phyloP scores from a whole-genome alignment of 208 protist species.

The Leishmania amazonensis region DNA sequence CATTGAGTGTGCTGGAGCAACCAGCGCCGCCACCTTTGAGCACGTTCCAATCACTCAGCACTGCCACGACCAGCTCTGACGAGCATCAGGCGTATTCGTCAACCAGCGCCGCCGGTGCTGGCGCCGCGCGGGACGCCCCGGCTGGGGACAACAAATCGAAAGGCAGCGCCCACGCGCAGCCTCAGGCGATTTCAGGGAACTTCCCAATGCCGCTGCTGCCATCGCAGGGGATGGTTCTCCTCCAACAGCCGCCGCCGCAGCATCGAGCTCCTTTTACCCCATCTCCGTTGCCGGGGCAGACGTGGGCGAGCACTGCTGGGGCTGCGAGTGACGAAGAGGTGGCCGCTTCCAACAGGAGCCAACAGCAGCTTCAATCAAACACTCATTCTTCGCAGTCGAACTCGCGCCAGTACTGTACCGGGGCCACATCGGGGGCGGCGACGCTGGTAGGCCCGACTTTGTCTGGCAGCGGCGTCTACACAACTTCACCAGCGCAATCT shows the following conservation, averaged over 20 bases:
- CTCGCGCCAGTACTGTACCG: neutral
- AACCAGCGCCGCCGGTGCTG: neutral
- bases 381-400: neutral
- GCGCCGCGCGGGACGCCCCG: neutral
- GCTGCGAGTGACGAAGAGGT: neutral
- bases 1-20: neutral
- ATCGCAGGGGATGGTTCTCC: neutral
- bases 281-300: neutral
- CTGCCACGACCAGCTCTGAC: neutral
- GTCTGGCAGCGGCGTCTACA: conserved; percentile 1
- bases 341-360: neutral
- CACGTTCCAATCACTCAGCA: neutral
- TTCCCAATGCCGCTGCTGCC: neutral
- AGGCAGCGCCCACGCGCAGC: neutral
- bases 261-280: neutral
- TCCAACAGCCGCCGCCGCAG: neutral
- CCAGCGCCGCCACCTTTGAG: neutral
- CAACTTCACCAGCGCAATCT: neutral
- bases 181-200: neutral
- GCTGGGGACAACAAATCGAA: neutral
- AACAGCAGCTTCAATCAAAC: neutral
- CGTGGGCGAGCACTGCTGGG: neutral
- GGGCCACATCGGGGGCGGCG: neutral
- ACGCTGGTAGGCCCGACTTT: neutral
- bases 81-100: neutral